Conservation (phyloP, 148 eudicot species). For the Vaccinium myrtillus region DNA sequence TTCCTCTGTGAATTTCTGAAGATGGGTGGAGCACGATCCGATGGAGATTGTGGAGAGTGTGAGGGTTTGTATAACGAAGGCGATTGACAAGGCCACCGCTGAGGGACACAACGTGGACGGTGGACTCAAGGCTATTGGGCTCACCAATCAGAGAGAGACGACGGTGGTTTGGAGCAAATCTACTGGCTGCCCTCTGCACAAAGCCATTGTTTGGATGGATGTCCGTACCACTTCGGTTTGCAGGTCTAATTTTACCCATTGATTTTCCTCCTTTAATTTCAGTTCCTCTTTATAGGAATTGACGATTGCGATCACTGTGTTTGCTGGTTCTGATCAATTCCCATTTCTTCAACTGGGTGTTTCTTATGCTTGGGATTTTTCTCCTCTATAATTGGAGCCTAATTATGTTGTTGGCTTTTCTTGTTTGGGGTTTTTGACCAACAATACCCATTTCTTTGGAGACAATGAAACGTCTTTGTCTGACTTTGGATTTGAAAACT, state of each 20-base stretch:
- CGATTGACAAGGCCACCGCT: slow-evolving; percentile 92
- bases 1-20: slow-evolving; percentile 12
- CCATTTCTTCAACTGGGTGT: neutral
- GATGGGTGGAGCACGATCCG: slow-evolving; percentile 99
- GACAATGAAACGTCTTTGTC: neutral
- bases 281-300: neutral
- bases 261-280: neutral
- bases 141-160: slow-evolving; percentile 97
- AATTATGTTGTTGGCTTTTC: neutral
- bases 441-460: too few relatives aligned
- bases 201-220: slow-evolving; percentile 99
- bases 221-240: slow-evolving; percentile 88
- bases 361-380: neutral
- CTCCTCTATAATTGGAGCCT: neutral
- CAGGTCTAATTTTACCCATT: slow-evolving; percentile 47
- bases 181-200: slow-evolving; percentile 74
- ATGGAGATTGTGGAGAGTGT: slow-evolving; percentile 96
- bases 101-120: slow-evolving; percentile 77
- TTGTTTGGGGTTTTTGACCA: neutral
- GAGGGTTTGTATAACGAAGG: slow-evolving; percentile 74
- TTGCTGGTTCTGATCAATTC: neutral
- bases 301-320: neutral
- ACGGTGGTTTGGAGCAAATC: slow-evolving; percentile 94
- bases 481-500: neutral
- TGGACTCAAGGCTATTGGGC: slow-evolving; percentile 89